Base-by-base conservation (phyloP, 2,329 filamentous ascomycete species). In the Davidsoniella australis region DNA sequence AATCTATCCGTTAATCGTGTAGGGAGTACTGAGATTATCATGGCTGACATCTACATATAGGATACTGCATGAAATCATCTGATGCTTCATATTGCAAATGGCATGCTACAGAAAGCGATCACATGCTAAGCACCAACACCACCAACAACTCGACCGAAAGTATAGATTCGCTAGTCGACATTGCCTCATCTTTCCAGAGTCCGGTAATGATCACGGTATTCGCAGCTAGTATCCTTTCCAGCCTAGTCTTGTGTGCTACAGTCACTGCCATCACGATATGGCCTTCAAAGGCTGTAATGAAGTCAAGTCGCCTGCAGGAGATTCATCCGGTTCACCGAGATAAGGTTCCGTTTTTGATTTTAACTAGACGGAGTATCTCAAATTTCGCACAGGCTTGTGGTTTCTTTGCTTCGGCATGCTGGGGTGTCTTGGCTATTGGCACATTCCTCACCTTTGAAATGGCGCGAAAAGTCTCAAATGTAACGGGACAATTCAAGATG, bases 271-370 rank as follows among this genome's bases (percentile, higher is more conserved):
- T 48, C 23, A 42, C 39, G 6, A 23, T 41, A 6, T 17, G 10
- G 14, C 46, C 46, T 3, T 16, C 41, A 9, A 7, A 41, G 26
- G 46, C 46, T 26, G 24, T 48, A 17, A 48, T 48, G 20, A 41
- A 36, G 24, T 10, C 38, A 7, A 16, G 18, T 6, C 37, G 46
- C 4, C 33, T 48, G 23, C 38, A 42, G 16, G 46, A 48, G 39
- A 41, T 48, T 20, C 46, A 48, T 20, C 46, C 46, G 8, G 39
- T 36, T 8, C 46, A 48, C 23, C 23, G 46, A 5, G 46, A 48
- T 18, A 48, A 48, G 8, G 24, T 48, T 16, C 46, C 46, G 5
- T 48, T 48, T n/a, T 17, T 41, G 14, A 40, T 48, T 10, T 26
- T 48, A n/a, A 48, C 46, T 33, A 23, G 46, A 6, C 37, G 46